phyloP scores from a whole-genome alignment of 2,329 filamentous ascomycete genomes.

The Aspergillus sp. region DNA sequence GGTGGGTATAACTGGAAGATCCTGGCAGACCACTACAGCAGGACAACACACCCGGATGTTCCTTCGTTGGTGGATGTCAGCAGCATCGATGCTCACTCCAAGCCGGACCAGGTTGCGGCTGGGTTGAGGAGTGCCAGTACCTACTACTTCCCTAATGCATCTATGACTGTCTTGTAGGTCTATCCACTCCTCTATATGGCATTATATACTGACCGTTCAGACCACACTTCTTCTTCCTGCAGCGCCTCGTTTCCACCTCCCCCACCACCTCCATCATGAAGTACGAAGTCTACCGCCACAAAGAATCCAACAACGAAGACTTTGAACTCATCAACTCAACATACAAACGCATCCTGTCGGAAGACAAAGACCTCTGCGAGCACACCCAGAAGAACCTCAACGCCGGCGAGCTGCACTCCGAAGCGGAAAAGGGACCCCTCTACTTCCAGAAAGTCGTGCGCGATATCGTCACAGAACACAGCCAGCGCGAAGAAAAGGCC shows the following conservation, averaged over 20 bases:
- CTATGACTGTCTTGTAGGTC: conserved; percentile 28
- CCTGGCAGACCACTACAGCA: conserved; percentile 59
- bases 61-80: conserved; percentile 48
- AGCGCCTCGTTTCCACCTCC: conserved; percentile 55
- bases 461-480: conserved; percentile 45
- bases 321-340: conserved; percentile 54
- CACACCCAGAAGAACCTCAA: conserved; percentile 57
- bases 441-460: conserved; percentile 52
- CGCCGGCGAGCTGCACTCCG: conserved; percentile 55
- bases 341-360: conserved; percentile 60
- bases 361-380: conserved; percentile 60
- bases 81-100: conserved; percentile 44
- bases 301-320: conserved; percentile 52
- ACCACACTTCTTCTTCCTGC: conserved; percentile 58
- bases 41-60: conserved; percentile 16
- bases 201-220: conserved; percentile 24
- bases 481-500: conserved; percentile 40
- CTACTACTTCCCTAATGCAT: conserved; percentile 32
- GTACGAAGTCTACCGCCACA: conserved; percentile 62
- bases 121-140: conserved; percentile 37
- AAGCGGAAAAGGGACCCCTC: conserved; percentile 53
- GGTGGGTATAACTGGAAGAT: conserved; percentile 59
- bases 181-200: too few species aligned
- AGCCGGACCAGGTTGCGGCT: conserved; percentile 43
- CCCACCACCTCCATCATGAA: conserved; percentile 51